Conservation (phyloP, 2,329 filamentous ascomycete genomes). For the Didymella glomerata region DNA sequence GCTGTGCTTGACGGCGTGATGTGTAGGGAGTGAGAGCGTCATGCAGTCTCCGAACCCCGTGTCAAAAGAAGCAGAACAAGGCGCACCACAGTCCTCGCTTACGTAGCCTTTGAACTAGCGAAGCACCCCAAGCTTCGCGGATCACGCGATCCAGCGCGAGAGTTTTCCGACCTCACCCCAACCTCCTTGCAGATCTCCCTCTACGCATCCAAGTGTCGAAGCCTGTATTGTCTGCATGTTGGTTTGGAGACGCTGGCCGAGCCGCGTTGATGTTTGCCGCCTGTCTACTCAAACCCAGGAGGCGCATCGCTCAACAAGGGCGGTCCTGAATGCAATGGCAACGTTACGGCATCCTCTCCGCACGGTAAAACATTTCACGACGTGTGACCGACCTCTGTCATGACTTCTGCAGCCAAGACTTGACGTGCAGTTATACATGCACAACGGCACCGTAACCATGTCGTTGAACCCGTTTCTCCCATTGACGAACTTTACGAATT, state of each 20-base stretch:
- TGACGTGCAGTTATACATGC: slow-evolving; percentile 4
- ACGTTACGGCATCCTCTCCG: background rate
- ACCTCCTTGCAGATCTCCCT: slow-evolving; percentile 4
- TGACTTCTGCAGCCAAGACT: slow-evolving; percentile 11
- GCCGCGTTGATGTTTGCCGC: background rate
- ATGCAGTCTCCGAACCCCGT: slow-evolving; percentile 1
- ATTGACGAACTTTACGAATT: slow-evolving; percentile 3
- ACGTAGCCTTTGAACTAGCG: slow-evolving; percentile 8
- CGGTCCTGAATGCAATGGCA: background rate
- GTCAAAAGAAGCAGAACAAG: background rate
- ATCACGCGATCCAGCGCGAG: slow-evolving; percentile 1
- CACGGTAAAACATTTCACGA: background rate
- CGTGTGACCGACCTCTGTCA: background rate
- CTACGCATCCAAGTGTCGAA: background rate
- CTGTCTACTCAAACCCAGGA: background rate
- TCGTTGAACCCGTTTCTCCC: slow-evolving; percentile 5
- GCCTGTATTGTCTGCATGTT: background rate
- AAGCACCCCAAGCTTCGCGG: slow-evolving; percentile 15
- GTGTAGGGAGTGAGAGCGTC: background rate
- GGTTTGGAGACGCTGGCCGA: background rate
- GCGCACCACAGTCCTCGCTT: background rate
- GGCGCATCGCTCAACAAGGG: background rate
- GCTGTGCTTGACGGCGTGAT: background rate
- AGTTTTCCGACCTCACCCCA: slow-evolving; percentile 9
- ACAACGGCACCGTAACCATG: slow-evolving; percentile 1